Evolutionary conservation across 1,284 basidiomycete genomes (phyloP).

Genomic region (Ceratobasidium sp.): DNA sequence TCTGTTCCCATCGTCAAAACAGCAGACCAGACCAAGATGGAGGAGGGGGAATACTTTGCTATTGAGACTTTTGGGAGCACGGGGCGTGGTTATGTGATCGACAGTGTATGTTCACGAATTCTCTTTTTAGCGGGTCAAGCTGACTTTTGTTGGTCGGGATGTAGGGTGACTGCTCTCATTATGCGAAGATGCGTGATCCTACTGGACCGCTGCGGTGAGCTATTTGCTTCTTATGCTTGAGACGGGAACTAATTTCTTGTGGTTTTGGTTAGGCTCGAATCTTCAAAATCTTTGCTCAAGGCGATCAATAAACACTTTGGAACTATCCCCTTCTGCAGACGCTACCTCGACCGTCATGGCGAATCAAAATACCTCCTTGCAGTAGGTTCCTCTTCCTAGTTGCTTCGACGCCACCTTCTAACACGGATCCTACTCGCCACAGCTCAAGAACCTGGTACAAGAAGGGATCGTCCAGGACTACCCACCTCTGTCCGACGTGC

Average conservation of each 20-base stretch:
- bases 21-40: conserved; percentile 94
- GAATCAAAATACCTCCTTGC: conserved; percentile 96
- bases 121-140: conserved; percentile 35
- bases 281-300: conserved; percentile 88
- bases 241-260: too few relatives aligned
- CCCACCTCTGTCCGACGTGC: conserved; percentile 90
- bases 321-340: conserved; percentile 94
- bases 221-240: neutral
- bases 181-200: conserved; percentile 80
- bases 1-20: conserved; percentile 92
- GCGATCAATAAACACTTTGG: conserved; percentile 96
- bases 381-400: conserved; percentile 63
- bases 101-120: conserved; percentile 69
- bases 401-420: conserved; percentile 23
- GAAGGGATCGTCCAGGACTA: conserved; percentile 94
- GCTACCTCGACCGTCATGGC: conserved; percentile 94
- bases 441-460: conserved; percentile 92
- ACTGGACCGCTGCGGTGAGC: conserved; percentile 77
- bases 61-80: conserved; percentile 99
- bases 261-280: conserved; percentile 74
- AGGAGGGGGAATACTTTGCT: conserved; percentile 99
- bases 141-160: neutral
- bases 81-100: conserved; percentile 93
- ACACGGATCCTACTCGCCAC: conserved; percentile 33
- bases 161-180: conserved; percentile 95